phyloP scores from a whole-genome alignment of 148 eudicot genomes.

The Hydrangea macrophylla region DNA sequence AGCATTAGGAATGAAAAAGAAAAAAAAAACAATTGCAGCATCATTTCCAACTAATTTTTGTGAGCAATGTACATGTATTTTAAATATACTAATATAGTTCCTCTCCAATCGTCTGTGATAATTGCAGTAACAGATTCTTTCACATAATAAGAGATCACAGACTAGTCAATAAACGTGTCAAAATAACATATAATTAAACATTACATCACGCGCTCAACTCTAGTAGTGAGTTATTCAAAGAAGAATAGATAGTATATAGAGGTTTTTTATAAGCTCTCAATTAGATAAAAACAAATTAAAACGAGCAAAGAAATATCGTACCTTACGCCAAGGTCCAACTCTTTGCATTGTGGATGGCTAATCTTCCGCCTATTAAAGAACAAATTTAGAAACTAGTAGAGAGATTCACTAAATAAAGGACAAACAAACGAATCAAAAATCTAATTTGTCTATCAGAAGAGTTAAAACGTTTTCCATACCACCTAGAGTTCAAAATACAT shows the following conservation, averaged over 20 bases:
- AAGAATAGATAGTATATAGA: not conserved
- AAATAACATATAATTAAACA: too few relatives aligned
- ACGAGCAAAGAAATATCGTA: slow-evolving; percentile 19
- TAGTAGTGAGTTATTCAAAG: not conserved
- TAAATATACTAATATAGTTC: too few relatives aligned
- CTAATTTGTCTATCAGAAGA: not conserved
- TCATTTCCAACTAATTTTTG: not conserved
- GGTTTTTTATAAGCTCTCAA: not conserved
- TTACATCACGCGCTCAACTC: not conserved
- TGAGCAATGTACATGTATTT: not conserved
- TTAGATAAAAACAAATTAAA: not conserved
- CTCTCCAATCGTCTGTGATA: too few relatives aligned
- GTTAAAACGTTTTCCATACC: not conserved
- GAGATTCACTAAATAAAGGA: not conserved
- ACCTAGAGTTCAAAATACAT: not conserved
- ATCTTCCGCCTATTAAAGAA: slow-evolving; percentile 40
- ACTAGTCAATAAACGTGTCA: too few relatives aligned
- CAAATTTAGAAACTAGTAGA: too few relatives aligned
- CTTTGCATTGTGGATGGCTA: slow-evolving; percentile 40
- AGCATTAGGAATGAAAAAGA: slow-evolving; percentile 6
- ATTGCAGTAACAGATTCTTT: too few relatives aligned
- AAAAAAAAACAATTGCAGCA: not conserved
- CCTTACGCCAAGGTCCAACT: slow-evolving; percentile 81
- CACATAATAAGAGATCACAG: not conserved
- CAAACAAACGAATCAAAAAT: not conserved